A percentile compares a stretch with the other conserved stretches of the same genome.
phyloP scores from a whole-genome alignment of 768 basidiomycete genomes.

The Collybia nuda region DNA sequence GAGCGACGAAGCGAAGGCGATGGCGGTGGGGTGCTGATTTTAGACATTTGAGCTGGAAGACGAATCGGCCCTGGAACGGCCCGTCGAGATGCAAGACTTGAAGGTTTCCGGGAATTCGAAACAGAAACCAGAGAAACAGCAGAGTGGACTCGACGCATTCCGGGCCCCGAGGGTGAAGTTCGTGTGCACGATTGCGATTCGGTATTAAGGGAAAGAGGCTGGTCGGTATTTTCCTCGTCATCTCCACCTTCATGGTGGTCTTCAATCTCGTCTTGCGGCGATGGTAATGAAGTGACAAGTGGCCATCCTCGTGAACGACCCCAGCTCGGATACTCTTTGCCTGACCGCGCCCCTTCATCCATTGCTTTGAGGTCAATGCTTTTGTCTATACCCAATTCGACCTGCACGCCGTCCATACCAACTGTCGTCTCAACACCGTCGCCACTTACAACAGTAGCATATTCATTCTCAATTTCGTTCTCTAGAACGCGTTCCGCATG shows the following conservation, averaged over 20 bases:
- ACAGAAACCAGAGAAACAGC: constrained; percentile 31
- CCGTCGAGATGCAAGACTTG: constrained; percentile 8
- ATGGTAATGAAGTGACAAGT: constrained; percentile 18
- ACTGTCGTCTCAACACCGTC: constrained; percentile 62
- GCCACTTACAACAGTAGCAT: constrained; percentile 67
- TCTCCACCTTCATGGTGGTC: constrained; percentile 7
- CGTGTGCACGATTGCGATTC: constrained; percentile 3
- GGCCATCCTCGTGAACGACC: constrained; percentile 18
- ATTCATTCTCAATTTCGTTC: constrained; percentile 68
- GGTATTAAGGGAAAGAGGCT: constrained; percentile 9
- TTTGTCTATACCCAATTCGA: constrained; percentile 26
- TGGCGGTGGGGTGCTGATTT: constrained; percentile 35
- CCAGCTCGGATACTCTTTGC: constrained; percentile 17
- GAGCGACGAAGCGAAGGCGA: constrained; percentile 50
- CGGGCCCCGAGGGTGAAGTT: constrained; percentile 10
- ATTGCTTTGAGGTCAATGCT: constrained; percentile 9
- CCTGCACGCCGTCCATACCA: constrained; percentile 39
- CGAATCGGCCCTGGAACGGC: constrained; percentile 16
- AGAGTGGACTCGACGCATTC: constrained; percentile 31
- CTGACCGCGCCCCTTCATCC: constrained; percentile 7
- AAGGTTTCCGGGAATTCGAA: constrained; percentile 4
- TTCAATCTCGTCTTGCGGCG: constrained; percentile 21
- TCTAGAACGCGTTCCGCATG: constrained; percentile 62
- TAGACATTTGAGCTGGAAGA: constrained; percentile 30
- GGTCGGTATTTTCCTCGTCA: constrained; percentile 4